Conservation (phyloP, 441 rosid species). For the Dalechampia spathulata region DNA sequence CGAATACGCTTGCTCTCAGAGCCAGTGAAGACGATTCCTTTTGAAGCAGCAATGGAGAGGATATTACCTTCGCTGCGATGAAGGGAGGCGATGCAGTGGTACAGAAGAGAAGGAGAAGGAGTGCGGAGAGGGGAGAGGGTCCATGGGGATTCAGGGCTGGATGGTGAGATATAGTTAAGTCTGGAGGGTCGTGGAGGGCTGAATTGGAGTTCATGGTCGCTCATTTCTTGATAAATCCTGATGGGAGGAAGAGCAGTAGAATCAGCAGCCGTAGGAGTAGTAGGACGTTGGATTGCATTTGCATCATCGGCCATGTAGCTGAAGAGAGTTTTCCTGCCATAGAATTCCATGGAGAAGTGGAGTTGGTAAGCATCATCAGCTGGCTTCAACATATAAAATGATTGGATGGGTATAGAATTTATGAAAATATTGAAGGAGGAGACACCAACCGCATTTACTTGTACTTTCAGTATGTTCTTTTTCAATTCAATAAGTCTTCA, state of each 20-base stretch:
- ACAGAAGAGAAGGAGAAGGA: constrained; percentile 39
- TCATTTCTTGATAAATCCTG: constrained; percentile 18
- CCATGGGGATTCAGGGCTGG: constrained; percentile 42
- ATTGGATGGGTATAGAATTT: no score
- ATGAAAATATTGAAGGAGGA: no score
- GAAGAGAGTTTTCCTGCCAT: constrained; percentile 14
- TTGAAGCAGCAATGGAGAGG: constrained; percentile 35
- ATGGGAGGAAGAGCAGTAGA: not conserved
- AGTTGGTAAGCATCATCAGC: no score
- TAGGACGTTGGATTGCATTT: constrained; percentile 4
- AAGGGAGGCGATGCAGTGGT: constrained; percentile 45
- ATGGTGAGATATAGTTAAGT: constrained; percentile 17
- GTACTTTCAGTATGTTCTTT: no score
- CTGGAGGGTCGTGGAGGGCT: constrained; percentile 27
- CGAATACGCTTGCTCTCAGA: constrained; percentile 36
- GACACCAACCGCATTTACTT: no score
- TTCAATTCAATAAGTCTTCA: no score
- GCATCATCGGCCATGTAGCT: constrained; percentile 21
- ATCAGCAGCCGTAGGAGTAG: not conserved
- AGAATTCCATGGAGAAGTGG: constrained; percentile 27
- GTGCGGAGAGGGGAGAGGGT: constrained; percentile 38
- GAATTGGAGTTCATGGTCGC: constrained; percentile 26
- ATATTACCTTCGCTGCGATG: constrained; percentile 42
- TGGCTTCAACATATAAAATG: no score
- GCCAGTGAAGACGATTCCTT: constrained; percentile 41